Percentiles rank a stretch among this genome's conserved stretches.
Conservation (phyloP, 129 eudicot genomes). For the Silybum marianum region DNA sequence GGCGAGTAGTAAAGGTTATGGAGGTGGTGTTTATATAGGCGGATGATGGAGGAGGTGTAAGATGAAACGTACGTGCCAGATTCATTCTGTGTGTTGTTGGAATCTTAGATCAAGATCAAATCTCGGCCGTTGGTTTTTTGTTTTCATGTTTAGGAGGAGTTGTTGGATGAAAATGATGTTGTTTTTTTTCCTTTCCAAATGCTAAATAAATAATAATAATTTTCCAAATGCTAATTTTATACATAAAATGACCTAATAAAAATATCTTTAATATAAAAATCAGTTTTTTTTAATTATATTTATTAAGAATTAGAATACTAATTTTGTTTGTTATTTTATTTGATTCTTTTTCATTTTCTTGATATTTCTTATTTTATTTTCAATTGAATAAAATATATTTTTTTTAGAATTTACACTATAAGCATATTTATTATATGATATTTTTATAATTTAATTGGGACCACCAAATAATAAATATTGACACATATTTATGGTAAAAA, state of each 20-base stretch:
- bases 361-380: too few species aligned
- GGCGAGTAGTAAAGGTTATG: conserved; percentile 28
- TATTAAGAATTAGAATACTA: not conserved
- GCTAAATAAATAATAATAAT: too few species aligned
- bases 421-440: not conserved
- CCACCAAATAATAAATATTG: not conserved
- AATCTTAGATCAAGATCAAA: conserved; percentile 15
- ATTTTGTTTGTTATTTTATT: not conserved
- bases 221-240: too few species aligned
- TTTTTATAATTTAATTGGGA: not conserved
- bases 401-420: not conserved
- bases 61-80: conserved; percentile 37
- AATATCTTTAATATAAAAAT: not conserved
- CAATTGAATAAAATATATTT: not conserved
- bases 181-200: not conserved
- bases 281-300: not conserved
- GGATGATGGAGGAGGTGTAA: not conserved
- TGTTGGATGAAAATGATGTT: conserved; percentile 24
- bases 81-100: conserved; percentile 34
- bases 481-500: not conserved
- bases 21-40: conserved; percentile 22
- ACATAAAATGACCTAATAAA: not conserved
- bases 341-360: not conserved
- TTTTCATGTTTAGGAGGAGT: conserved; percentile 9
- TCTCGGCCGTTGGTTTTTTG: conserved; percentile 20